These are phyloP conservation scores for Yamadazyma oceani DNA, from an alignment of 1,139 yeast species.

Conservation along the genomic window DNA sequence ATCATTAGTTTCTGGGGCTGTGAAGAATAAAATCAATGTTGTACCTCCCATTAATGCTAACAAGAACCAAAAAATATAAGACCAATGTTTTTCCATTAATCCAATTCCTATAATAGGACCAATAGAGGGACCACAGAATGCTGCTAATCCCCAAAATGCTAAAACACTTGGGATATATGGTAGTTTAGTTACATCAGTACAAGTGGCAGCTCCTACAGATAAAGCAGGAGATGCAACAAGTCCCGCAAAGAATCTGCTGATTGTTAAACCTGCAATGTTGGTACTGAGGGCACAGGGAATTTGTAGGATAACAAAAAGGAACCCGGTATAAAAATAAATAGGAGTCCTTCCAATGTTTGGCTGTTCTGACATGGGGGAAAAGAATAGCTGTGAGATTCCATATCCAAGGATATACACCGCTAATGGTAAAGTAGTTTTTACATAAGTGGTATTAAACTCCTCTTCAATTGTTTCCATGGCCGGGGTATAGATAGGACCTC, in stretches of 20 bases:
- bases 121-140: constrained; percentile 33
- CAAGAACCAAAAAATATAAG: constrained; percentile 48
- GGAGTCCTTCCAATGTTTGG: constrained; percentile 53
- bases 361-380: constrained; percentile 55
- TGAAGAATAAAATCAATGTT: constrained; percentile 29
- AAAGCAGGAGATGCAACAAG: constrained; percentile 37
- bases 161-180: constrained; percentile 28
- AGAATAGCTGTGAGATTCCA: constrained; percentile 55
- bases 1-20: constrained; percentile 55
- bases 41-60: constrained; percentile 35
- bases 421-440: constrained; percentile 45
- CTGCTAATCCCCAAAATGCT: constrained; percentile 32
- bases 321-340: constrained; percentile 29
- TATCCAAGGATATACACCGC: constrained; percentile 49
- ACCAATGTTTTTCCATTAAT: constrained; percentile 32
- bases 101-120: constrained; percentile 36
- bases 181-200: constrained; percentile 5
- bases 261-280: constrained; percentile 31
- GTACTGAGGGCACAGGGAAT: constrained; percentile 33
- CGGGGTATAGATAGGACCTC: constrained; percentile 31
- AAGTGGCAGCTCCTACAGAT: constrained; percentile 35
- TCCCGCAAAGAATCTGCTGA: constrained; percentile 35
- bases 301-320: constrained; percentile 33
- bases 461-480: constrained; percentile 34
- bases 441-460: constrained; percentile 44